Evolutionary conservation across 768 basidiomycete species (phyloP), one percentile per base, ranked within the genome.

Genomic region (Pholiota molesta): DNA sequence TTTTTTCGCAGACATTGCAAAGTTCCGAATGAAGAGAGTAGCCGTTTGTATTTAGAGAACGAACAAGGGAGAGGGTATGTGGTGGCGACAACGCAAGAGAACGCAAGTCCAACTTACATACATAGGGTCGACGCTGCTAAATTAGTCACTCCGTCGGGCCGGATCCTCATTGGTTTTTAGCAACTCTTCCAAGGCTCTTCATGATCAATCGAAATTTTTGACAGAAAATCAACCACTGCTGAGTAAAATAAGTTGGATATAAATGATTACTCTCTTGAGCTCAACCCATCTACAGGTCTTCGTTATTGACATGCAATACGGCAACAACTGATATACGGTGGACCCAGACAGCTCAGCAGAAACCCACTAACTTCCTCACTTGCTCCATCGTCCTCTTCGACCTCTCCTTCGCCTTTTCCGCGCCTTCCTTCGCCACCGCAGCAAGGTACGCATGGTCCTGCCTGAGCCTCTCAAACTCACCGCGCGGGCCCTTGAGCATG

Each of bases 331-430:
- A n/a, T n/a, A n/a, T 26, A 26, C 26, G 31, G 6, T 6, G 9
- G 5, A 7, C 31, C 31, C 31, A 31, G 31, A 31, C 31, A 31
- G 6, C 31, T 31, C 62, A 72, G 42, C 62, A 69, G 56, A 84
- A 68, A 16, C 95, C 95, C 19, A 96, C 74, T n/a, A 81, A 79
- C 57, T 67, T 70, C 68, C 90, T 85, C 14, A 97, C 92, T 65
- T 87, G 80, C 42, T 66, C 69, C 82, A 98, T 83, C 4, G 90
- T 94, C 52, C 62, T 67, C 26, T 77, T 74, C 0, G 94, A 92
- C n/a, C 77, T 71, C 60, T 80, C 81, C 65, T 78, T 81, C 0
- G 95, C 95, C 66, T 75, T 83, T 53, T 76, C 77, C 3, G 85
- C 86, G 0, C 96, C 96, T 14, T 81, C 79, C 29, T 69, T 73